phyloP scores from a whole-genome alignment of 164 flowering plant species.

The Liquidambar formosana region DNA sequence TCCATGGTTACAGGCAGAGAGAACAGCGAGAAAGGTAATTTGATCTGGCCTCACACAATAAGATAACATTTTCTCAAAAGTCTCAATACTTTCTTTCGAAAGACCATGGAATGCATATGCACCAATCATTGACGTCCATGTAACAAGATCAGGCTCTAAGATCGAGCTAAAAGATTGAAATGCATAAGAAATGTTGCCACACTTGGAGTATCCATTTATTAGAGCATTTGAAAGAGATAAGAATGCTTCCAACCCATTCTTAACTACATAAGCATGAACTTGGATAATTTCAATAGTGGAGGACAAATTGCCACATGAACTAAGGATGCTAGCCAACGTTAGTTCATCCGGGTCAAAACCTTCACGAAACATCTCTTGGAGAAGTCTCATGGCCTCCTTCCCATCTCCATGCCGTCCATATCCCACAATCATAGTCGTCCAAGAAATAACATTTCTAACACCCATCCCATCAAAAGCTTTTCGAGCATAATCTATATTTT shows the following conservation, averaged over 20 bases:
- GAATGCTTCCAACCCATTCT: slow-evolving; percentile 39
- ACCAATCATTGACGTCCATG: slow-evolving; percentile 64
- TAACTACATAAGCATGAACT: slow-evolving; percentile 43
- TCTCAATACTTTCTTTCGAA: slow-evolving; percentile 38
- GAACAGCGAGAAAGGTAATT: slow-evolving; percentile 54
- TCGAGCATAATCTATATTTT: slow-evolving; percentile 41
- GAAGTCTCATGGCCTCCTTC: slow-evolving; percentile 50
- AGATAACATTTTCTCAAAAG: slow-evolving; percentile 51
- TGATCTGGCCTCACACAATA: slow-evolving; percentile 48
- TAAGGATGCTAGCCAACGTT: slow-evolving; percentile 57
- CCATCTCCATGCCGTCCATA: slow-evolving; percentile 60
- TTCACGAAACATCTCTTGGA: slow-evolving; percentile 43
- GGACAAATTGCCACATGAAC: slow-evolving; percentile 60
- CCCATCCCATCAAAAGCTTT: slow-evolving; percentile 54
- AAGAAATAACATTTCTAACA: slow-evolving; percentile 50
- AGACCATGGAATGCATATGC: slow-evolving; percentile 63
- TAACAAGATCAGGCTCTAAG: slow-evolving; percentile 43
- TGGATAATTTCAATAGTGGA: slow-evolving; percentile 38
- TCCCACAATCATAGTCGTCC: slow-evolving; percentile 73
- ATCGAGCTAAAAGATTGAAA: slow-evolving; percentile 34
- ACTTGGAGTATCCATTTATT: slow-evolving; percentile 59
- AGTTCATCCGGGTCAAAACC: slow-evolving; percentile 53
- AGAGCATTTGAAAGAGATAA: slow-evolving; percentile 49
- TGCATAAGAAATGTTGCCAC: slow-evolving; percentile 49
- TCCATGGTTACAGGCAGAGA: slow-evolving; percentile 73